Base-by-base conservation (phyloP, 2,329 filamentous ascomycete species). In the Parastagonospora nodorum region DNA sequence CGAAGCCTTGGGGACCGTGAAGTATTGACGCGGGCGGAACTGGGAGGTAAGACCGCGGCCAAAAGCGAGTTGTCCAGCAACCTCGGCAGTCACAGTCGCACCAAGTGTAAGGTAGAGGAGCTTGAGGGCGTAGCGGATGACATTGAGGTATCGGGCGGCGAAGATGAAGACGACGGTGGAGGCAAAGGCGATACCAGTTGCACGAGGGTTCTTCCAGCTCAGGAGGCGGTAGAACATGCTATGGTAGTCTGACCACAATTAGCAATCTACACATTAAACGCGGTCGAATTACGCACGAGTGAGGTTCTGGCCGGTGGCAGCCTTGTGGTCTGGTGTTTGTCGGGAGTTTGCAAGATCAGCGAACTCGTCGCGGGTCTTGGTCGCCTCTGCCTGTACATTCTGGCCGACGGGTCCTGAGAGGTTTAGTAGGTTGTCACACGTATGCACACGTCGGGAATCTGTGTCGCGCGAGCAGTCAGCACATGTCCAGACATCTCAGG, bases 131-230 rank as follows among this genome's bases (percentile, higher is more conserved):
- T 84, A 87, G 65, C 83, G 81, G 53, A 85, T 75, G 53, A 87
- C 75, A 54, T 84, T 84, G 32, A 87, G 76, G 71, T 86, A 88
- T 67, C 84, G 83, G 56, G 78, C 78, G 59, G 82, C 80, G 72
- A 88, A 82, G 72, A 88, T 87, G 74, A 84, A 80, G 60, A 76
- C 60, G 57, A 87, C 74, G 48, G 81, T 78, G 50, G 75, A 75
- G 49, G 75, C 78, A 68, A 82, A 88, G 57, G 83, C 82, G 68
- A 85, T 80, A 56, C 79, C 82, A 55, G 85, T 87, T 36, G 84
- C 83, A 64, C 84, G 81, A 50, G 84, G 84, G 75, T 85, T 84
- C 73, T 86, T 83, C 84, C 84, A 87, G 76, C 83, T 86, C 64
- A 88, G 70, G 41, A 87, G 78, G 61, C 82, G 84, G 74, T 87